phyloP scores from a whole-genome alignment of 2,329 filamentous ascomycete species.

The Colletotrichum musae region DNA sequence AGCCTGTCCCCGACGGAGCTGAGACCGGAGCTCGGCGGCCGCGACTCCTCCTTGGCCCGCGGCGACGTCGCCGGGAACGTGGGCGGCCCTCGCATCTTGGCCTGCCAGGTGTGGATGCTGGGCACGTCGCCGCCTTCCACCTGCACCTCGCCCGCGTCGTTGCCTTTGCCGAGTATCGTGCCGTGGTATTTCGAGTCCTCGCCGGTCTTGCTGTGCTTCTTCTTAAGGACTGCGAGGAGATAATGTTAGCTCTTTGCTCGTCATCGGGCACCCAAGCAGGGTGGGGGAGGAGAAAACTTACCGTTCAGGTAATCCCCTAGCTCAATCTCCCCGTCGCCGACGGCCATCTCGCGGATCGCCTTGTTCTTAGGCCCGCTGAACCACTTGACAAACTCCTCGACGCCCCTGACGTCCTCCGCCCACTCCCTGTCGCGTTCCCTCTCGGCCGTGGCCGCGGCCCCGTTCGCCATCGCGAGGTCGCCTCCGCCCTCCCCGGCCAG shows the following conservation, averaged over 20 bases:
- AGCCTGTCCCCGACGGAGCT: constrained; percentile 69
- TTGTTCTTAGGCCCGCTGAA: constrained; percentile 79
- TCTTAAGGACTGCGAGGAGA: constrained; percentile 78
- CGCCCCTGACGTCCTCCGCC: constrained; percentile 75
- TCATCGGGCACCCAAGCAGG: background rate
- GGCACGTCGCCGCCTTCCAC: constrained; percentile 83
- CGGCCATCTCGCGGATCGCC: constrained; percentile 86
- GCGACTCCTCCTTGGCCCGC: constrained; percentile 50
- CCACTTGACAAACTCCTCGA: constrained; percentile 86
- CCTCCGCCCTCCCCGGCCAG: constrained; percentile 73
- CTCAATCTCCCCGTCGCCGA: constrained; percentile 75
- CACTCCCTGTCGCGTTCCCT: constrained; percentile 24
- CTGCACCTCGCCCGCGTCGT: constrained; percentile 76
- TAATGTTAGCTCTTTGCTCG: background rate
- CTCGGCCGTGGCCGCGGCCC: constrained; percentile 13
- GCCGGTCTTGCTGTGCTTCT: constrained; percentile 91
- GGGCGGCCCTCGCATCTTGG: constrained; percentile 53
- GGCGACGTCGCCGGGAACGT: constrained; percentile 37
- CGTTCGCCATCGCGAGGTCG: constrained; percentile 22
- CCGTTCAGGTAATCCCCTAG: constrained; percentile 80
- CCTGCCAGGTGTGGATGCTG: constrained; percentile 77
- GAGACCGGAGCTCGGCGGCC: constrained; percentile 68
- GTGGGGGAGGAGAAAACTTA: constrained; percentile 52
- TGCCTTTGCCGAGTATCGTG: constrained; percentile 82
- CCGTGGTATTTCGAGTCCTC: constrained; percentile 90